Conservation (phyloP, 2,329 filamentous ascomycete genomes). For the Trichoderma sp. region DNA sequence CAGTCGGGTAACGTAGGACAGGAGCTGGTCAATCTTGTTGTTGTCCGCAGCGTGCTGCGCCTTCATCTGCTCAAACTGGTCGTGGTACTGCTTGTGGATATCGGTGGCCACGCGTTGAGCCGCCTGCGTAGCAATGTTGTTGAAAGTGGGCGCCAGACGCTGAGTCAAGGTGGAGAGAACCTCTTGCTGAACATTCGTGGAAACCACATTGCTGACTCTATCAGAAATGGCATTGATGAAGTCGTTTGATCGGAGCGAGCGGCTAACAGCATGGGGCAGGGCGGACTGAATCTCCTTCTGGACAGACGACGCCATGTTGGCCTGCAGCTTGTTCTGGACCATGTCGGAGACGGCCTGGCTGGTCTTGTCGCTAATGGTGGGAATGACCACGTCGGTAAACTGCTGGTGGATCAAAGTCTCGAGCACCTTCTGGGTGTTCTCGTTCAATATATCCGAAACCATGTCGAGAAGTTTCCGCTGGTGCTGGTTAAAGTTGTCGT, state of each 20-base stretch:
- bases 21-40: slow-evolving; percentile 71
- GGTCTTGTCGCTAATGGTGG: slow-evolving; percentile 67
- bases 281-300: slow-evolving; percentile 70
- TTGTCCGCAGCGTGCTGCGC: slow-evolving; percentile 50
- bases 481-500: slow-evolving; percentile 51
- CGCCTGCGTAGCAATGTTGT: slow-evolving; percentile 61
- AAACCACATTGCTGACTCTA: slow-evolving; percentile 64
- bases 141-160: slow-evolving; percentile 65
- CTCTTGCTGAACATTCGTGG: slow-evolving; percentile 67
- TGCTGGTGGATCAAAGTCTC: slow-evolving; percentile 72
- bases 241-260: slow-evolving; percentile 66
- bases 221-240: slow-evolving; percentile 69
- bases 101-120: slow-evolving; percentile 67
- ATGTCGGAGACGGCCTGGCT: slow-evolving; percentile 68
- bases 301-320: slow-evolving; percentile 63
- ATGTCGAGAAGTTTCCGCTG: slow-evolving; percentile 56
- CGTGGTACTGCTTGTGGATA: slow-evolving; percentile 60
- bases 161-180: slow-evolving; percentile 60
- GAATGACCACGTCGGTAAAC: slow-evolving; percentile 73
- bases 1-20: slow-evolving; percentile 63
- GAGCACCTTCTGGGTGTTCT: slow-evolving; percentile 69
- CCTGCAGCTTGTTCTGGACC: slow-evolving; percentile 65
- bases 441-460: slow-evolving; percentile 59
- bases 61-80: slow-evolving; percentile 51
- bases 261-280: slow-evolving; percentile 61